These are phyloP conservation scores for Musa schizocarpa DNA, from an alignment of 176 grass and related monocot species.

Conservation along the genomic window DNA sequence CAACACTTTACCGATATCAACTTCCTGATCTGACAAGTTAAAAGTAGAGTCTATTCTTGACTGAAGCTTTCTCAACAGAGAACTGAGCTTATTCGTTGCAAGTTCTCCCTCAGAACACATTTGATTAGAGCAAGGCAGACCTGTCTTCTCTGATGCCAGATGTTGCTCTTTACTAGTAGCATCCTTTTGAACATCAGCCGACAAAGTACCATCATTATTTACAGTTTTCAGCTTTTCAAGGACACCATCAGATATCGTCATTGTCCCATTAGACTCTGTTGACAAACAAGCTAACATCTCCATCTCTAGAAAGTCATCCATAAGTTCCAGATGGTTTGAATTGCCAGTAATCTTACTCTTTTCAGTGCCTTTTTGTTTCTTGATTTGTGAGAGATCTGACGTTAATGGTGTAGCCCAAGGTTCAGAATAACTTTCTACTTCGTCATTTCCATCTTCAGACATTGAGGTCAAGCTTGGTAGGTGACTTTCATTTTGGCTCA, in stretches of 20 bases:
- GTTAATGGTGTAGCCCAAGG: slow-evolving; percentile 77
- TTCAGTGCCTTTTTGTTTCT: slow-evolving; percentile 55
- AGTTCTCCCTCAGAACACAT: slow-evolving; percentile 25
- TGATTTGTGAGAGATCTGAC: slow-evolving; percentile 75
- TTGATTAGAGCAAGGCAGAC: slow-evolving; percentile 37
- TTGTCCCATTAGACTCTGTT: slow-evolving; percentile 34
- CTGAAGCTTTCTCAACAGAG: slow-evolving; percentile 47
- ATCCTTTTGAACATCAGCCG: slow-evolving; percentile 31
- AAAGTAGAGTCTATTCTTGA: slow-evolving; percentile 71
- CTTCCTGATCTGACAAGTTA: slow-evolving; percentile 43
- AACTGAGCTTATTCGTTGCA: slow-evolving; percentile 3
- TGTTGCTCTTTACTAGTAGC: slow-evolving; percentile 35
- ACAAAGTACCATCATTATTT: slow-evolving; percentile 36
- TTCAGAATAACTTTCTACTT: slow-evolving; percentile 79
- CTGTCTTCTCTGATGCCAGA: slow-evolving; percentile 19
- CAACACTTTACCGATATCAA: slow-evolving; percentile 50
- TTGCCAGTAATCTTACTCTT: slow-evolving; percentile 48
- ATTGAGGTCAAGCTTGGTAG: slow-evolving; percentile 91
- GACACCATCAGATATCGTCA: slow-evolving; percentile 22
- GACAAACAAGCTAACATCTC: slow-evolving; percentile 77
- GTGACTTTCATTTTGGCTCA: slow-evolving; percentile 81
- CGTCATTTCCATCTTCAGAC: slow-evolving; percentile 97
- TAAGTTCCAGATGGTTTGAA: slow-evolving; percentile 68
- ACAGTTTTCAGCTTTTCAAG: slow-evolving; percentile 54
- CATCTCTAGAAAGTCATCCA: slow-evolving; percentile 99